Base-by-base conservation (phyloP, 1,284 basidiomycete species). In the Prillingera fragicola region DNA sequence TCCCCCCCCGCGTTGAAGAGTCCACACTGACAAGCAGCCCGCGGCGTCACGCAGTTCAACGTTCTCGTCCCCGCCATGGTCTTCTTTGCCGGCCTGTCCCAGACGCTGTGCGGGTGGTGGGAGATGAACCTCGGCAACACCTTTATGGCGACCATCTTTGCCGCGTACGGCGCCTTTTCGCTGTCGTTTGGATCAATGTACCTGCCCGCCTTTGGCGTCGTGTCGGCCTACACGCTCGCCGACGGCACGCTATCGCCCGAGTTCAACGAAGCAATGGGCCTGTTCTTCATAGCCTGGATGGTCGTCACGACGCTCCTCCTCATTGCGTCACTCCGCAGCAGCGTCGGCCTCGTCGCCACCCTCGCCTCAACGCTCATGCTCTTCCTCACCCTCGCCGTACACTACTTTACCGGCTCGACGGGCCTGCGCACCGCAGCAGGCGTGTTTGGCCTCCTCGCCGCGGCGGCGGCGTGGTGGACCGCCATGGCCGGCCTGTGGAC, bases 401-500 rank as follows among this genome's bases (percentile, higher is more conserved):
- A 32, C 29, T 17, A 32, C 29, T 15, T 40, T 22, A 23, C 38
- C 7, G 38, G 28, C 8, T 12, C 9, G 28, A 18, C 24, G 10
- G 29, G 29, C n/a, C 27, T 31, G 21, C 21, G 38, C 8, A 32
- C 25, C 27, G 38, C 29, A 3, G 38, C 27, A 5, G 38, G 12
- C 17, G 18, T 29, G n/a, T 40, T 40, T 14, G 21, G 29, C 38
- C 24, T 31, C n/a, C 14, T 40, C 12, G 26, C 38, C 9, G 32
- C 38, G 8, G 29, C 29, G 1, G 21, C 21, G 15, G 31, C 21
- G 5, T 40, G 38, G 38, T 40, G 38, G 38, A 24, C 21, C 7
- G 38, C 38, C n/a, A 23, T 40, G 33, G 36, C 50, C 7, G 50
- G 50, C 22, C 48, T 48, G 46, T 52, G 50, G 50, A 48, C 50